phyloP scores from a whole-genome alignment of 805 yeast genomes.

The Sugiyamaella americana region DNA sequence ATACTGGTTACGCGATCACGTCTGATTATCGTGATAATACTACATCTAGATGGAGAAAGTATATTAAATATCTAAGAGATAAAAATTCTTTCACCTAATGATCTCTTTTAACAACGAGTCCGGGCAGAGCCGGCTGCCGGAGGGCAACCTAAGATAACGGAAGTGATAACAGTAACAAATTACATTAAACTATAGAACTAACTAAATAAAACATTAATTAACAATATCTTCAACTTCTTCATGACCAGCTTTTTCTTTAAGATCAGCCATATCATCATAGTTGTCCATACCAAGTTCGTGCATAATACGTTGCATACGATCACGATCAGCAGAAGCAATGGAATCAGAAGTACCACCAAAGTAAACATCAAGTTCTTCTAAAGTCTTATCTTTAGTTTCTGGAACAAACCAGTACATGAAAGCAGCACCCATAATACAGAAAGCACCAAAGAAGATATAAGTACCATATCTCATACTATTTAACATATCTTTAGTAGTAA shows the following conservation, averaged over 20 bases:
- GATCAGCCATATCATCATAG: constrained; percentile 15
- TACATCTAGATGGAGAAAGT: too few species aligned
- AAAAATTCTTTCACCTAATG: too few species aligned
- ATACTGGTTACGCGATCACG: too few species aligned
- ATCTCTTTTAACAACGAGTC: too few species aligned
- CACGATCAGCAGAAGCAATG: constrained; percentile 22
- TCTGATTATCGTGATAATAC: too few species aligned
- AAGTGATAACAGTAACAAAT: too few species aligned
- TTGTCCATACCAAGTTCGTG: constrained; percentile 20
- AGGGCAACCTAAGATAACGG: too few species aligned
- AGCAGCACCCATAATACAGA: constrained; percentile 22
- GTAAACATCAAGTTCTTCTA: constrained; percentile 59
- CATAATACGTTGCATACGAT: constrained; percentile 22
- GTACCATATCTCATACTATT: constrained; percentile 23
- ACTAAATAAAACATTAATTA: too few species aligned
- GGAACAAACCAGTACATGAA: constrained; percentile 47
- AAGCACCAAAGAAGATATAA: constrained; percentile 29
- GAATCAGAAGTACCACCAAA: constrained; percentile 20
- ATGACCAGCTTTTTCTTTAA: constrained; percentile 8
- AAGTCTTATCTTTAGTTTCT: constrained; percentile 64
- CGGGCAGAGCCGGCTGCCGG: too few species aligned
- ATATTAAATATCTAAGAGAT: too few species aligned
- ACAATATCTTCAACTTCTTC: background rate
- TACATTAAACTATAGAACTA: background rate
- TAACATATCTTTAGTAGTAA: constrained; percentile 24